Base-by-base conservation (phyloP, 768 basidiomycete species). In the Termitomyces sp. region DNA sequence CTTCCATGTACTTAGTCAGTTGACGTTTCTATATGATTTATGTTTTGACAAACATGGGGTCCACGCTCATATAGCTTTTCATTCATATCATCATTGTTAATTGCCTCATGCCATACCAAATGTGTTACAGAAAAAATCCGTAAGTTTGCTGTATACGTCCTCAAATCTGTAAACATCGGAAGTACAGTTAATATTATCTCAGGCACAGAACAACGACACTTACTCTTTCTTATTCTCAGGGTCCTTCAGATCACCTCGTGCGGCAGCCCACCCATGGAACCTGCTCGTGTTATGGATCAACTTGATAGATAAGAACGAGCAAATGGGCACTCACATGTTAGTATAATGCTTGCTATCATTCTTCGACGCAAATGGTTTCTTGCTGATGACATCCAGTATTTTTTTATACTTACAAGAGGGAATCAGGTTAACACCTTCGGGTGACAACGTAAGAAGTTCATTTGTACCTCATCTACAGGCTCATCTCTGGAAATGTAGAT, bases 211-310 rank as follows among this genome's bases (percentile, higher is more conserved):
- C 31, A 53, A 53, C 37, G 50, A 51, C 48, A 61, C 63, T 56
- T 69, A 85, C 76, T 81, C 78, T 64, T 78, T 79, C 65, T 77
- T 77, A 67, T 84, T 85, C 56, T 84, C 81, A 21, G 72, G 66
- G 51, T 85, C 72, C 28, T 76, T 72, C 53, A 86, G 71, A 64
- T 86, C 71, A 1, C 75, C 84, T 47, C 84, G 74, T 3, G 85
- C 85, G 19, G 83, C 85, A 5, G 84, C 82, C 73, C 78, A 87
- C 35, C 84, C 84, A 61, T 86, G 85, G 70, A 79, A 78, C 72
- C 81, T 82, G 55, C 8, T 14, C 15, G 23, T 37, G 46, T 10
- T 19, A 47, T 45, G 23, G 47, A 33, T 35, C n/a, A 40, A 14
- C 11, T 35, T 3, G 3, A 35, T 12, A 26, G n/a, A 40, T 53